Base-by-base conservation (phyloP, 805 yeast genomes). In the Debaryomyces tyrocola region DNA sequence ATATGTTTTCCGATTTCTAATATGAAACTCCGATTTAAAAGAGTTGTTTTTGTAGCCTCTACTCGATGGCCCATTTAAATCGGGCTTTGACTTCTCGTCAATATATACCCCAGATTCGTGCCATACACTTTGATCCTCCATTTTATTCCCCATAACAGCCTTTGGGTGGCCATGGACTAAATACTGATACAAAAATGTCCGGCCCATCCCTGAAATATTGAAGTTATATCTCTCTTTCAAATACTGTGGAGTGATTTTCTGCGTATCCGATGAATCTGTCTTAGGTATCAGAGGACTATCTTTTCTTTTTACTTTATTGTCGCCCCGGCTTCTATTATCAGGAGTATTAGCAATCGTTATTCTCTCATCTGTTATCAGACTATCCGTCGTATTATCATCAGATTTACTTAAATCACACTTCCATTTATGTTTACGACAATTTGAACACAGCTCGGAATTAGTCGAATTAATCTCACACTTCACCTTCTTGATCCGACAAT, bases 381-480 rank as follows among this genome's bases (percentile, higher is more conserved):
- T 29, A 18, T 41, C 21, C 5, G 11, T 33, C 12, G 8, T 11
- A 7, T 6, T n/a, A 4, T 17, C 14, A 4, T 41, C 29, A 20
- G 18, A 18, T 21, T 41, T 43, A 4, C 51, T 46, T 17, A 58
- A 45, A 39, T 55, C 54, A 47, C 72, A 67, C 17, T 15, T 42
- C 41, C 48, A 37, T 21, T 52, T 51, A 37, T 55, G 55, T 40
- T 55, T 58, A 11, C 44, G 54, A 46, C 73, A 67, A 43, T 58
- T 63, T 31, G 48, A 49, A 47, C 72, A 67, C 9, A 70, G 71
- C 3, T 60, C 67, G 47, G 59, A 66, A 46, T 63, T 55, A 21
- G 53, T 45, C 10, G 63, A 48, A 1, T 56, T 49, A 38, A 66
- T 56, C 29, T 58, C 54, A 48, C 73, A 68, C 46, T 61, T 62